These are phyloP conservation scores for Globisporangium acanthophoron DNA, from an alignment of 352 stramenopile genomes.

Conservation along the genomic window DNA sequence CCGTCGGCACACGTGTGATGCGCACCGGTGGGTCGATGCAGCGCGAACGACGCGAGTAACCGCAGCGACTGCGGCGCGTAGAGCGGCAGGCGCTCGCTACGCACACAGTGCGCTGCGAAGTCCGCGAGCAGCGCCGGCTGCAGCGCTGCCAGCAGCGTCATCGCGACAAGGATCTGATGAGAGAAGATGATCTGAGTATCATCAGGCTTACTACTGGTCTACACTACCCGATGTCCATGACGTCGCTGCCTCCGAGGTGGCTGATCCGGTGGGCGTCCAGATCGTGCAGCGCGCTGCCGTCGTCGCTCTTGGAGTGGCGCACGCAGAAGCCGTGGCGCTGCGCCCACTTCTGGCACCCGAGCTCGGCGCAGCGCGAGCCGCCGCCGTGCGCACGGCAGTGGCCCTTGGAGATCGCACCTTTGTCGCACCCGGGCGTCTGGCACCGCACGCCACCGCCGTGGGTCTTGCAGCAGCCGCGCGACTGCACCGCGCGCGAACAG, in stretches of 20 bases:
- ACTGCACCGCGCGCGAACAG: slow-evolving; percentile 73
- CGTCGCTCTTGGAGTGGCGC: slow-evolving; percentile 52
- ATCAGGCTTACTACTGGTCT: no score
- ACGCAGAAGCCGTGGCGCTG: slow-evolving; percentile 72
- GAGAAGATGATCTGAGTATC: no score
- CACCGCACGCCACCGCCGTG: slow-evolving; percentile 84
- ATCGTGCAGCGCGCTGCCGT: neutral
- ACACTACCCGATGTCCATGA: no score
- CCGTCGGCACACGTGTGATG: no score
- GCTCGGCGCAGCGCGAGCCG: slow-evolving; percentile 65
- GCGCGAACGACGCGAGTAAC: slow-evolving; percentile 18
- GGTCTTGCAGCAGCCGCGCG: slow-evolving; percentile 81
- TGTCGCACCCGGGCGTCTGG: slow-evolving; percentile 66
- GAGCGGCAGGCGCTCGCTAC: slow-evolving; percentile 9
- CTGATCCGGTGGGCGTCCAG: no score
- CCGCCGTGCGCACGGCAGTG: slow-evolving; percentile 81
- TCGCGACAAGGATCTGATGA: no score
- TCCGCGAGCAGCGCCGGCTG: slow-evolving; percentile 19
- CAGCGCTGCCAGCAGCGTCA: slow-evolving; percentile 2
- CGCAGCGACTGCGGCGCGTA: slow-evolving; percentile 23
- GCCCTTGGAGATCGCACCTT: slow-evolving; percentile 83
- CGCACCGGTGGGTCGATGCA: slow-evolving; percentile 32
- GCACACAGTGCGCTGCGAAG: slow-evolving; percentile 36
- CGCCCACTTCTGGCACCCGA: slow-evolving; percentile 66
- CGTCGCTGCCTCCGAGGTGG: no score